Evolutionary conservation across 371 early-diverging fungal genomes (phyloP).

Genomic region (Dichotomocladium elegans): DNA sequence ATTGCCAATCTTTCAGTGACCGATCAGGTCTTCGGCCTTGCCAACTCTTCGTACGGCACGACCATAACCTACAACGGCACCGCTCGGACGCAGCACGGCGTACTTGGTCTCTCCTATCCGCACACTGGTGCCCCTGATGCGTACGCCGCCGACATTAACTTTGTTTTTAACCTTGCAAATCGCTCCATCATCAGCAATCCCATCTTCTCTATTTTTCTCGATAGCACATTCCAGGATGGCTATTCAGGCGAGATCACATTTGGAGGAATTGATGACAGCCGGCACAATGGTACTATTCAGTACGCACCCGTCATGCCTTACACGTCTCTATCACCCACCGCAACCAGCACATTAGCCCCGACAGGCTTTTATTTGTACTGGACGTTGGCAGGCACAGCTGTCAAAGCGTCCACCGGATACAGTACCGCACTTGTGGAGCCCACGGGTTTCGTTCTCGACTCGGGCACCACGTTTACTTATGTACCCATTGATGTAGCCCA

Average conservation of each 20-base stretch:
- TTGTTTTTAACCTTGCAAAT: slow-evolving; percentile 24
- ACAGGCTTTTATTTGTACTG: slow-evolving; percentile 23
- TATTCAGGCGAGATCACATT: slow-evolving; percentile 21
- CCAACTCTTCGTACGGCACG: slow-evolving; percentile 6
- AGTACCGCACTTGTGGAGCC: slow-evolving; percentile 1
- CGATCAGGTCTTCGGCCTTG: slow-evolving; percentile 29
- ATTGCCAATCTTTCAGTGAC: slow-evolving; percentile 16
- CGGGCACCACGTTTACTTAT: slow-evolving; percentile 46
- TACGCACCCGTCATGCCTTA: slow-evolving; percentile 31
- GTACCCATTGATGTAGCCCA: slow-evolving; percentile 18
- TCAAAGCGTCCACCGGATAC: slow-evolving; percentile 1
- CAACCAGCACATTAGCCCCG: too few species aligned
- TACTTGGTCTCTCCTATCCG: slow-evolving; percentile 34
- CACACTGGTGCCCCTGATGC: slow-evolving; percentile 12
- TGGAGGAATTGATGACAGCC: slow-evolving; percentile 47
- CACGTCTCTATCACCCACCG: too few species aligned
- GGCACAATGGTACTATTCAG: slow-evolving; percentile 38
- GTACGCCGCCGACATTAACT: slow-evolving; percentile 13
- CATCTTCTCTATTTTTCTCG: slow-evolving; percentile 37
- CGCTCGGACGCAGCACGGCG: too few species aligned
- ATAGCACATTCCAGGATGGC: slow-evolving; percentile 9
- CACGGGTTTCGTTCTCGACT: slow-evolving; percentile 35
- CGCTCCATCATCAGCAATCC: slow-evolving; percentile 23
- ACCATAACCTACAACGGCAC: too few species aligned
- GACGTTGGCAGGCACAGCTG: slow-evolving; percentile 22